Percentiles rank a stretch among this genome's conserved stretches.
These are phyloP conservation scores for Sicyos baderoa DNA, from an alignment of 306 rosid species.

Conservation along the genomic window DNA sequence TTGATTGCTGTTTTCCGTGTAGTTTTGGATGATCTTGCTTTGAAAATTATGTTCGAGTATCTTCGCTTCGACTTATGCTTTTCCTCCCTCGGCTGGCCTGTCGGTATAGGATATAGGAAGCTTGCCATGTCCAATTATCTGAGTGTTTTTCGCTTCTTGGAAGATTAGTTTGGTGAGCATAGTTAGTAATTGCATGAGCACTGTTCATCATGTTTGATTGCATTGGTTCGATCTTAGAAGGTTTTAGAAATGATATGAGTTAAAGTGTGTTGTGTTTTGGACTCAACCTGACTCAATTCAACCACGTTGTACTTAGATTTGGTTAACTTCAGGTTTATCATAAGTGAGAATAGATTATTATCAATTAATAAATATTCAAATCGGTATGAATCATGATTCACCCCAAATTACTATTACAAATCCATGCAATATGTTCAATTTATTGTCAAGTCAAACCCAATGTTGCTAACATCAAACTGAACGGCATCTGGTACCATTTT, in stretches of 20 bases:
- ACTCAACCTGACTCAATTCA: not conserved
- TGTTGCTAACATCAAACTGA: not conserved
- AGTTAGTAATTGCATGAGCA: slow-evolving; percentile 10
- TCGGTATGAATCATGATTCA: not conserved
- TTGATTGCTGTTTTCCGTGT: not conserved
- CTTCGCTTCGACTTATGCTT: not conserved
- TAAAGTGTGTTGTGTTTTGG: not conserved
- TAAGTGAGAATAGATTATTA: not conserved
- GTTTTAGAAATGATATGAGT: not conserved
- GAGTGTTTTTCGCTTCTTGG: not conserved
- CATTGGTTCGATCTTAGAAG: not conserved
- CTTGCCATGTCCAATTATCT: not conserved
- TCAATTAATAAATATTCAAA: not conserved
- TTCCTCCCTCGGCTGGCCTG: no score
- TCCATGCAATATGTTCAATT: not conserved
- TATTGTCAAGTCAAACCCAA: not conserved
- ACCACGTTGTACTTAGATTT: not conserved
- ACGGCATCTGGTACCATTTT: not conserved
- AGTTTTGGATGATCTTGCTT: not conserved
- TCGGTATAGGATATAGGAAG: not conserved
- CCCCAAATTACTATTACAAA: not conserved
- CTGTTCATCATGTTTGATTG: slow-evolving; percentile 12
- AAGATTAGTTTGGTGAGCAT: not conserved
- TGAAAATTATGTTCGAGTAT: not conserved
- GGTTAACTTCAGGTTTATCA: not conserved